Conservation (phyloP, 352 stramenopile genomes). For the Globisporangium abappressorium region DNA sequence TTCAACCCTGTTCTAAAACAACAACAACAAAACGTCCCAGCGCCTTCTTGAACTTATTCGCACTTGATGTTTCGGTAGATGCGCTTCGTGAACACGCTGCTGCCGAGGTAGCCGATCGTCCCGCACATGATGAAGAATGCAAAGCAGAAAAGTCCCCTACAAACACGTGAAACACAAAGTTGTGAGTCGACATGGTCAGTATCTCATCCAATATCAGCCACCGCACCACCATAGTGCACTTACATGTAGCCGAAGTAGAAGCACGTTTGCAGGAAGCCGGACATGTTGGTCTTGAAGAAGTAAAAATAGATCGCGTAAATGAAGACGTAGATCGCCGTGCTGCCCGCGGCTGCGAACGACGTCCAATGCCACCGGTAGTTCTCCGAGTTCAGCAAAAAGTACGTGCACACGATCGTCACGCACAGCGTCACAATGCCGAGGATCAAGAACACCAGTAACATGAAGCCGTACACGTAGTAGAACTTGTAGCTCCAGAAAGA, state of each 20-base stretch:
- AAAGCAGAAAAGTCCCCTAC: slow-evolving; percentile 89
- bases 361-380: slow-evolving; percentile 99
- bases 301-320: slow-evolving; percentile 99
- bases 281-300: slow-evolving; percentile 99
- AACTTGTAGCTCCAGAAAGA: slow-evolving; percentile 99
- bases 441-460: slow-evolving; percentile 98
- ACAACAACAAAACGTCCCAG: slow-evolving; percentile 6
- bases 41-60: slow-evolving; percentile 63
- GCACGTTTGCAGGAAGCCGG: slow-evolving; percentile 96
- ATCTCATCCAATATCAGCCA: background rate
- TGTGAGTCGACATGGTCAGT: background rate
- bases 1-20: slow-evolving; percentile 9
- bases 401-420: slow-evolving; percentile 98
- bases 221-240: slow-evolving; percentile 17
- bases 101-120: slow-evolving; percentile 89
- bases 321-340: slow-evolving; percentile 97
- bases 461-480: slow-evolving; percentile 99
- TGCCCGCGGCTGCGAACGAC: slow-evolving; percentile 92
- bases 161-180: background rate
- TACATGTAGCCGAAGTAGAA: slow-evolving; percentile 99
- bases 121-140: slow-evolving; percentile 93
- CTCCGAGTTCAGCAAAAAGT: slow-evolving; percentile 98
- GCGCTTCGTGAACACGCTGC: slow-evolving; percentile 91
- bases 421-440: slow-evolving; percentile 97
- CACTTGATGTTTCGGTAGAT: slow-evolving; percentile 97